These are phyloP conservation scores for Clavispora carvajalis DNA, from an alignment of 805 yeast species.

Conservation along the genomic window DNA sequence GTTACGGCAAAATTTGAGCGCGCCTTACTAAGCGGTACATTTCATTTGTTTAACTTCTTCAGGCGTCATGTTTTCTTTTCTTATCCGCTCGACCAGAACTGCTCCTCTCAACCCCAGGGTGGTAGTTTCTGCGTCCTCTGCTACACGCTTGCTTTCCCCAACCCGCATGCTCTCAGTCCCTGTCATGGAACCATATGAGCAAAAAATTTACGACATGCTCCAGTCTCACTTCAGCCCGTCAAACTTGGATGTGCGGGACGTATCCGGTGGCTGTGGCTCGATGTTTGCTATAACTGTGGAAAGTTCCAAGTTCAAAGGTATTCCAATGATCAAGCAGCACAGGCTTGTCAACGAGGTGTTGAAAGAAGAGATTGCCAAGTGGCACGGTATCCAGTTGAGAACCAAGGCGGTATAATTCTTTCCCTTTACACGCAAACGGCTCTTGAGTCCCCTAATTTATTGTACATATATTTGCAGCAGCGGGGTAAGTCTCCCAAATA, in stretches of 20 bases:
- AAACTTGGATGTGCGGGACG: constrained; percentile 64
- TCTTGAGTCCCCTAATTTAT: too few species aligned
- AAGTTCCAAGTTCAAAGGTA: constrained; percentile 69
- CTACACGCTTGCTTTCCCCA: background rate
- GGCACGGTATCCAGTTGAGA: constrained; percentile 92
- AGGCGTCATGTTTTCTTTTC: background rate
- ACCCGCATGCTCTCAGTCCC: constrained; percentile 7
- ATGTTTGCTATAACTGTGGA: constrained; percentile 88
- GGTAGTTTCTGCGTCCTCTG: background rate
- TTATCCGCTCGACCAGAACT: background rate
- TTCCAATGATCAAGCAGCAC: constrained; percentile 87
- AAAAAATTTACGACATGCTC: constrained; percentile 54
- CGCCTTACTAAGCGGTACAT: background rate
- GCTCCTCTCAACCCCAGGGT: background rate
- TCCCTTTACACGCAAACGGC: too few species aligned
- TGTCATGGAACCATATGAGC: constrained; percentile 56
- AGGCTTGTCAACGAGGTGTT: constrained; percentile 77
- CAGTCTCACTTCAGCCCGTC: constrained; percentile 54
- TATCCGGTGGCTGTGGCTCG: constrained; percentile 94
- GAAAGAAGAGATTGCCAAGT: constrained; percentile 77
- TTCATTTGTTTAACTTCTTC: background rate
- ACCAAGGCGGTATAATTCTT: constrained; percentile 53
- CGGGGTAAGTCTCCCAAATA: too few species aligned
- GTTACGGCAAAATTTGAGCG: background rate
- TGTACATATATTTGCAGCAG: background rate